These are phyloP conservation scores for Monosporascus sp. DNA, from an alignment of 2,329 filamentous ascomycete genomes.

Conservation along the genomic window DNA sequence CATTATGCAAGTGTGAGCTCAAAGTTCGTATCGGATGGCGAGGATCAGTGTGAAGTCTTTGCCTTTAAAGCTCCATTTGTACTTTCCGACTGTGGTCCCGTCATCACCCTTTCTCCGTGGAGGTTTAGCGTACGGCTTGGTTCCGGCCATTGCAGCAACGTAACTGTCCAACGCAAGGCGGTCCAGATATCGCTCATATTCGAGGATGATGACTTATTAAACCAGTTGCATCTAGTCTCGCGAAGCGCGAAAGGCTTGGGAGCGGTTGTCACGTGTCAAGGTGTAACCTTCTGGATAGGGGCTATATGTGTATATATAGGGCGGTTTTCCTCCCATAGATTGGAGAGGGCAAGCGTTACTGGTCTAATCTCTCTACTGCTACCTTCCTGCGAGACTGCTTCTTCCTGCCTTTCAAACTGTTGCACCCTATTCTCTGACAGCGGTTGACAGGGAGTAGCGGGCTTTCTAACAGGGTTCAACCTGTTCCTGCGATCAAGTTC, in stretches of 20 bases:
- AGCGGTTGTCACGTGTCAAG: too few relatives aligned
- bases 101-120: neutral
- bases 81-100: neutral
- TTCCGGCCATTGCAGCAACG: neutral
- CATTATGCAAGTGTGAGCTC: neutral
- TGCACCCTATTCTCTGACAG: too few relatives aligned
- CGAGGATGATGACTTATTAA: neutral
- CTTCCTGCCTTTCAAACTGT: too few relatives aligned
- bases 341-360: too few relatives aligned
- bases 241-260: neutral
- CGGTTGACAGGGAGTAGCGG: too few relatives aligned
- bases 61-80: neutral
- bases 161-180: neutral
- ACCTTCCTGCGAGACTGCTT: too few relatives aligned
- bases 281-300: too few relatives aligned
- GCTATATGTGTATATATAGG: too few relatives aligned
- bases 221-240: neutral
- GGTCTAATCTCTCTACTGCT: too few relatives aligned
- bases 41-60: neutral
- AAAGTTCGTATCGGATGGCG: neutral
- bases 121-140: neutral
- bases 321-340: too few relatives aligned
- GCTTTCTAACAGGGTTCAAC: too few relatives aligned
- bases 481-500: constrained; percentile 19
- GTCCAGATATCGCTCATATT: neutral